A percentile compares a stretch with the other conserved stretches of the same genome.
Evolutionary conservation across 140 eudicot species (phyloP).

Genomic region (Ambrosia hybrid): DNA sequence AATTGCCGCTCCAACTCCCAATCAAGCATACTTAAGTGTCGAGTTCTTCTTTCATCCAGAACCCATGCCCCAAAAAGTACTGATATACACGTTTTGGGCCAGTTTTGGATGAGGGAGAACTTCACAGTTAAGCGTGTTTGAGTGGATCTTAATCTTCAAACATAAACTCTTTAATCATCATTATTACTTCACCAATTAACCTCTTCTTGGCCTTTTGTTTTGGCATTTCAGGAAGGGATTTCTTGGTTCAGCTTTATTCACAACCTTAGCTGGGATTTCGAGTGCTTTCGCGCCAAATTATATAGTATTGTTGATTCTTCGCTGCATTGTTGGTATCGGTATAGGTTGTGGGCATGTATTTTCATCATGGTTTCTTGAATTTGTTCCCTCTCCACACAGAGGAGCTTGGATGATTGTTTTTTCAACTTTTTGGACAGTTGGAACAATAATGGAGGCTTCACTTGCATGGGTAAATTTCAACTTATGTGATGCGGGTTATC

Average conservation of each 20-base stretch:
- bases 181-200: too few species aligned
- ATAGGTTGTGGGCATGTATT: constrained; percentile 84
- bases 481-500: neutral
- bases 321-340: constrained; percentile 79
- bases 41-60: too few species aligned
- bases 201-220: constrained; percentile 1
- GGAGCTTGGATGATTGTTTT: constrained; percentile 74
- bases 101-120: too few species aligned
- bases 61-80: too few species aligned
- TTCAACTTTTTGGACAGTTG: constrained; percentile 75
- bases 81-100: too few species aligned
- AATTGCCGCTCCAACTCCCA: too few species aligned
- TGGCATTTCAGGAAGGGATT: constrained; percentile 66
- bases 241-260: constrained; percentile 57
- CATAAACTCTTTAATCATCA: constrained; percentile 6
- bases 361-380: constrained; percentile 83
- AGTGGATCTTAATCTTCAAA: neutral
- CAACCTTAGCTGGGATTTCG: constrained; percentile 56
- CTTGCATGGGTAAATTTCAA: constrained; percentile 60
- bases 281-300: constrained; percentile 82
- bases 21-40: too few species aligned
- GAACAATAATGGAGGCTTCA: constrained; percentile 74
- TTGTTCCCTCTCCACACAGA: constrained; percentile 65
- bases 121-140: neutral
- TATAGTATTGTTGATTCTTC: constrained; percentile 49